These are phyloP conservation scores for Prorocentrum cordatum DNA, from an alignment of 169 alveolate genomes.

Conservation along the genomic window DNA sequence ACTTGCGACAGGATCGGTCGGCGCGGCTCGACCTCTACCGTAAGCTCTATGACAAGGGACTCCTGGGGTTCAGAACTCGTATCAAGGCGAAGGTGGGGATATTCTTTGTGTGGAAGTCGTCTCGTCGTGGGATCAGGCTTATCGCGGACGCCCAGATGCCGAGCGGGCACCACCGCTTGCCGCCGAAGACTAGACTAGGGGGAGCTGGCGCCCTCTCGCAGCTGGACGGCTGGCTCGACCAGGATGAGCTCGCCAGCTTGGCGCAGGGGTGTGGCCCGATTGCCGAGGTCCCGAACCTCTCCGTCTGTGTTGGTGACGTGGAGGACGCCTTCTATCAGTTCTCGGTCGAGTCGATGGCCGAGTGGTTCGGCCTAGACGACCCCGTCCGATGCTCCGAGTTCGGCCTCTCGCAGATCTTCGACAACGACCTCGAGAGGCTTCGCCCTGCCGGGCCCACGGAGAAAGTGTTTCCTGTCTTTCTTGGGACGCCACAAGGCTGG, in stretches of 20 bases:
- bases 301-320: not conserved
- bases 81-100: not conserved
- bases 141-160: slow-evolving; percentile 5
- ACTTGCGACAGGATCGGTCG: not conserved
- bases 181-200: slow-evolving; percentile 3
- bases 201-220: not conserved
- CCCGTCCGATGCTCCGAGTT: not conserved
- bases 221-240: not conserved
- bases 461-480: not conserved
- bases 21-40: not conserved
- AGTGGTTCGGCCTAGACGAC: slow-evolving; percentile 18
- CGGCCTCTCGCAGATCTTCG: not conserved
- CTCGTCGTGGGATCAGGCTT: not conserved
- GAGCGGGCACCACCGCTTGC: not conserved
- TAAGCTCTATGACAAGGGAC: not conserved
- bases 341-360: not conserved
- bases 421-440: not conserved
- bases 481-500: slow-evolving; percentile 26
- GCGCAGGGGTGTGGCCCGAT: not conserved
- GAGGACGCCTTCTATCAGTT: slow-evolving; percentile 15
- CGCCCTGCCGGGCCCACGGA: not conserved
- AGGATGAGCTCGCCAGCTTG: not conserved
- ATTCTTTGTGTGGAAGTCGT: not conserved
- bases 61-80: not conserved
- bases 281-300: not conserved